phyloP scores from a whole-genome alignment of 768 basidiomycete genomes.

The Lactifluus volemus region DNA sequence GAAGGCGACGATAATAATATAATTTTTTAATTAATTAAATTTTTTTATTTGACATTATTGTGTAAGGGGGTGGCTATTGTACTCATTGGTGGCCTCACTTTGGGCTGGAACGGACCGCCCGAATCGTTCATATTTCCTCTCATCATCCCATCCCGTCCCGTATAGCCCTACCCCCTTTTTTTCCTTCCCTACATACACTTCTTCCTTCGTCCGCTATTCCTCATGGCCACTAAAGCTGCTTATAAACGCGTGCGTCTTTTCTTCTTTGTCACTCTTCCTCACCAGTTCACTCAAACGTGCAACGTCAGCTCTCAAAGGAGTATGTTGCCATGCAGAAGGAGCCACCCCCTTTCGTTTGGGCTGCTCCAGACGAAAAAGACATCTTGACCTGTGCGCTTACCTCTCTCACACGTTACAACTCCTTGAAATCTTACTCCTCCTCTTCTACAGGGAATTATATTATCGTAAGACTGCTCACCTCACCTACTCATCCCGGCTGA shows the following conservation, averaged over 20 bases:
- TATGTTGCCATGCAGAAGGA: slow-evolving; percentile 86
- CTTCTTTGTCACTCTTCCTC: slow-evolving; percentile 8
- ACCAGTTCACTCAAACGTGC: not conserved
- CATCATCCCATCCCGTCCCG: not conserved
- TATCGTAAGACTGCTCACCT: slow-evolving; percentile 47
- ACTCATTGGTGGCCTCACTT: not conserved
- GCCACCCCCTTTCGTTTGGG: slow-evolving; percentile 95
- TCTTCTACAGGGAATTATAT: slow-evolving; percentile 77
- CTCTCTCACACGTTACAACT: not conserved
- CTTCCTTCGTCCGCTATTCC: not conserved
- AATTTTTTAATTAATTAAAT: not conserved
- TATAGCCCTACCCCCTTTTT: not conserved
- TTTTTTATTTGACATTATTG: not conserved
- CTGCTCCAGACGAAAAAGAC: slow-evolving; percentile 94
- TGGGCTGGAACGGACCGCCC: not conserved
- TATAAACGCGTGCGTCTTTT: slow-evolving; percentile 60
- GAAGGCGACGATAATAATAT: slow-evolving; percentile 23
- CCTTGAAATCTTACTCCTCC: not conserved
- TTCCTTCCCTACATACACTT: not conserved
- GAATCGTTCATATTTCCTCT: not conserved
- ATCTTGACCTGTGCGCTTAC: slow-evolving; percentile 77
- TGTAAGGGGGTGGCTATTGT: not conserved
- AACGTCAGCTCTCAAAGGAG: slow-evolving; percentile 68
- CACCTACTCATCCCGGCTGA: not conserved
- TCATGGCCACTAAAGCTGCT: slow-evolving; percentile 81